Evolutionary conservation across 2,329 filamentous ascomycete species (phyloP).

Genomic region (Dichotomopilus funicola): DNA sequence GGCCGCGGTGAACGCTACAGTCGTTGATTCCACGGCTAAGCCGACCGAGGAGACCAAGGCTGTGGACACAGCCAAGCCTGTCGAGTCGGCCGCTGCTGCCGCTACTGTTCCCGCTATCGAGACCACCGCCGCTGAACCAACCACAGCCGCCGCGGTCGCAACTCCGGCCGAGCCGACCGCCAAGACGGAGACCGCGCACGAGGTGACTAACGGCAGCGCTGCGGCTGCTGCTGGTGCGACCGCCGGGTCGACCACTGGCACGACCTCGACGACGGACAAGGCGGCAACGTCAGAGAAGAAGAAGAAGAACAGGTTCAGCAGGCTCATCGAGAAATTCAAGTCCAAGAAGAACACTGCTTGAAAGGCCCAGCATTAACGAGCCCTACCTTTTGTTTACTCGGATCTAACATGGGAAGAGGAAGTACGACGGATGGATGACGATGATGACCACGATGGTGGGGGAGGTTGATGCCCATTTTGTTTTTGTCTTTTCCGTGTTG

Average conservation of each 20-base stretch:
- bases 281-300: conserved; percentile 47
- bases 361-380: too few relatives aligned
- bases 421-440: too few relatives aligned
- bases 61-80: not conserved
- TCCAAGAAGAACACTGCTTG: conserved; percentile 41
- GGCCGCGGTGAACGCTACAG: conserved; percentile 11
- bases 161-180: not conserved
- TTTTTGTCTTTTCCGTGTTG: too few relatives aligned
- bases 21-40: conserved; percentile 47
- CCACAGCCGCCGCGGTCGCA: not conserved
- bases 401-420: too few relatives aligned
- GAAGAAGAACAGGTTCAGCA: conserved; percentile 60
- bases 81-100: not conserved
- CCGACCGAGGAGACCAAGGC: conserved; percentile 12
- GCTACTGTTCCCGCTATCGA: too few relatives aligned
- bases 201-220: not conserved
- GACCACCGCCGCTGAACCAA: not conserved
- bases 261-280: too few relatives aligned
- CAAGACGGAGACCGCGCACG: conserved; percentile 3
- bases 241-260: conserved; percentile 6
- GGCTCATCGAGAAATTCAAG: conserved; percentile 48
- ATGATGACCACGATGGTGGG: too few relatives aligned
- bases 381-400: too few relatives aligned
- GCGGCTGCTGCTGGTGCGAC: conserved; percentile 5
- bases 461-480: too few relatives aligned